Conservation (phyloP, 495 filamentous ascomycete genomes). For the Neurospora terricola region DNA sequence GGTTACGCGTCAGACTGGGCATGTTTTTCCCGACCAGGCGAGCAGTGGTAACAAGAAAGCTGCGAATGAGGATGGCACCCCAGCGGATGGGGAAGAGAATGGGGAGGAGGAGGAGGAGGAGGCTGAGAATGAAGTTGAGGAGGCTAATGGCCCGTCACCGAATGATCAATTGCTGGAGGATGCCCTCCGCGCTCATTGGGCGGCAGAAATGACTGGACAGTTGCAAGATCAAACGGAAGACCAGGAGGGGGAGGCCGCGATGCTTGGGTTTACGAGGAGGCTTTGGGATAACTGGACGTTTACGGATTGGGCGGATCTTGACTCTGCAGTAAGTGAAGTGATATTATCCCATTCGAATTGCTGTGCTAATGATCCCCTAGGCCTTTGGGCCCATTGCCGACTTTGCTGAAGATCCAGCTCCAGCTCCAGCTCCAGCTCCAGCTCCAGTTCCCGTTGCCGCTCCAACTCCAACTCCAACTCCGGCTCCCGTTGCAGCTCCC, state of each 20-base stretch:
- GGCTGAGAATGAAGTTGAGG: not conserved
- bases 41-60: not conserved
- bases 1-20: not conserved
- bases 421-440: not conserved
- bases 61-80: not conserved
- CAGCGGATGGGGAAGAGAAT: not conserved
- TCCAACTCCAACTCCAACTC: not conserved
- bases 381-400: slow-evolving; percentile 16
- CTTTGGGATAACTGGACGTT: slow-evolving; percentile 17
- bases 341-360: not conserved
- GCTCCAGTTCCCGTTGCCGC: not conserved
- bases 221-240: not conserved
- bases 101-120: not conserved
- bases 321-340: slow-evolving; percentile 16
- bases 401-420: slow-evolving; percentile 3
- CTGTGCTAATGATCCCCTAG: slow-evolving; percentile 1
- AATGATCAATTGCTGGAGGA: slow-evolving; percentile 12
- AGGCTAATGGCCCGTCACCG: not conserved
- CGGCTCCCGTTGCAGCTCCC: not conserved
- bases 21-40: not conserved
- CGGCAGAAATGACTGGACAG: slow-evolving; percentile 2
- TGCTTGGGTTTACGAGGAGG: not conserved
- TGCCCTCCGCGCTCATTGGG: slow-evolving; percentile 15
- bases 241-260: not conserved
- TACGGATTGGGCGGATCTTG: slow-evolving; percentile 18